These are phyloP conservation scores for Aphanomyces invadans DNA, from an alignment of 352 stramenopile species.

Conservation along the genomic window DNA sequence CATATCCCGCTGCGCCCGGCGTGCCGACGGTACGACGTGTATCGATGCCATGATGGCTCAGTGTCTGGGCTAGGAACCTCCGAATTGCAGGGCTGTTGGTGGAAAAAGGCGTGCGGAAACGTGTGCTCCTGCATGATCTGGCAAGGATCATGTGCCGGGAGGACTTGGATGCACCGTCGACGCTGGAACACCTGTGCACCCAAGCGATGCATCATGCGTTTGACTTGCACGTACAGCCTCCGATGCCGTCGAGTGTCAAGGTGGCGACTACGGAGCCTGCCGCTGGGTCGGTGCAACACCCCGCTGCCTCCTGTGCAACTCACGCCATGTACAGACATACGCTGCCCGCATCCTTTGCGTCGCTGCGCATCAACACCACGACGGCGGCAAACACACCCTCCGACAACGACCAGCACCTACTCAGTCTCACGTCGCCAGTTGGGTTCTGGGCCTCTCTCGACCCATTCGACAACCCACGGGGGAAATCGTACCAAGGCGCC, in stretches of 20 bases:
- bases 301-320: no score
- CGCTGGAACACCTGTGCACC: constrained; percentile 52
- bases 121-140: constrained; percentile 61
- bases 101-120: constrained; percentile 59
- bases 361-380: constrained; percentile 5
- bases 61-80: constrained; percentile 41
- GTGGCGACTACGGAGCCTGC: no score
- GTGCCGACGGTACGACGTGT: constrained; percentile 40
- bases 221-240: constrained; percentile 21
- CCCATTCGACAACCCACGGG: not conserved
- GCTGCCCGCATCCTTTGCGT: not conserved
- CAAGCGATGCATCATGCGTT: constrained; percentile 63
- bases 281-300: no score
- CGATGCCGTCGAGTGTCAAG: not conserved
- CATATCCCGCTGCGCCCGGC: constrained; percentile 65
- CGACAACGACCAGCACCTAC: not conserved
- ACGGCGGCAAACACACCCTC: not conserved
- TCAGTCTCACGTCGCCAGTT: not conserved
- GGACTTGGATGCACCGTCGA: constrained; percentile 63
- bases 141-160: constrained; percentile 80
- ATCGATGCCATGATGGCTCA: no score
- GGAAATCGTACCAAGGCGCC: not conserved
- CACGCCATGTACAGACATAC: no score
- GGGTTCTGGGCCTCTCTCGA: constrained; percentile 16
- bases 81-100: constrained; percentile 71